These are phyloP conservation scores for Fagopyrum homotropicum DNA, from an alignment of 148 eudicot genomes.

Conservation along the genomic window DNA sequence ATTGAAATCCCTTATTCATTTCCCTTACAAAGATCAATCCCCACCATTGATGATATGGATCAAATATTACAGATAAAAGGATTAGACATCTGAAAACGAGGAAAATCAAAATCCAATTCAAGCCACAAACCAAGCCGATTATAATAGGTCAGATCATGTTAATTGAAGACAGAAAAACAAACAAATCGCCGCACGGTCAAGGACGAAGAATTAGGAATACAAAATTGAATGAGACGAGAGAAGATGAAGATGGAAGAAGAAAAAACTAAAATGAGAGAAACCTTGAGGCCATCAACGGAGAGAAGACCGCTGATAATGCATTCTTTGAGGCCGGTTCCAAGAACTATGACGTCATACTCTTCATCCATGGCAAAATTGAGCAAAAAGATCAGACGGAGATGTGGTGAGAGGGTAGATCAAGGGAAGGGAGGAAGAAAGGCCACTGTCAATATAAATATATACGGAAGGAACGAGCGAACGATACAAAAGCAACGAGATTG, in stretches of 20 bases:
- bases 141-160: not conserved
- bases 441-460: not conserved
- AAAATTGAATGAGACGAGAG: not conserved
- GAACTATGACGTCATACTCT: conserved; percentile 50
- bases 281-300: conserved; percentile 62
- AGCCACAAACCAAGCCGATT: not conserved
- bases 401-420: not conserved
- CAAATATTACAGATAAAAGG: not conserved
- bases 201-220: not conserved
- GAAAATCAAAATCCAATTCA: not conserved
- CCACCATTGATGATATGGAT: not conserved
- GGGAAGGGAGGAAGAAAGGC: not conserved
- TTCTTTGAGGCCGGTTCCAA: conserved; percentile 59
- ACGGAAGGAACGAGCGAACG: not conserved
- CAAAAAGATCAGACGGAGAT: not conserved
- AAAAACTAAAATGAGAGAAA: conserved; percentile 7
- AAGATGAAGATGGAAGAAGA: not conserved
- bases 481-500: not conserved
- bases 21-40: not conserved
- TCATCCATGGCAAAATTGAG: conserved; percentile 34
- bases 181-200: not conserved
- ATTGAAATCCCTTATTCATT: too few species aligned
- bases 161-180: not conserved
- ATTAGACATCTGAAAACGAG: not conserved
- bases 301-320: conserved; percentile 60